A percentile compares a stretch with the other conserved stretches of the same genome.
phyloP scores from a whole-genome alignment of 176 grass and related monocot genomes.

The Elaeis guineensis region DNA sequence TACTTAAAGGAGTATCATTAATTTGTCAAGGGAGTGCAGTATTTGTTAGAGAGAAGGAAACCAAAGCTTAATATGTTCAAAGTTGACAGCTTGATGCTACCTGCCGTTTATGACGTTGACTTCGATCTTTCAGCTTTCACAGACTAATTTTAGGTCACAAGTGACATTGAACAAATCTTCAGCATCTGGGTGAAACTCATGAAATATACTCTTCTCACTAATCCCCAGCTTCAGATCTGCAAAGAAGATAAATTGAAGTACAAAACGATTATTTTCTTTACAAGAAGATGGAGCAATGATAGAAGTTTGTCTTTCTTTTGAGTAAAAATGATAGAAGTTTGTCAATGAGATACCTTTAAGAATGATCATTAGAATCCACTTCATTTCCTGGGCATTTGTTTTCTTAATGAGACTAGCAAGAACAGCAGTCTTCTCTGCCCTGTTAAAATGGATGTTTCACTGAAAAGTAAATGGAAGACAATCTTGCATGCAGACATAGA shows the following conservation, averaged over 20 bases:
- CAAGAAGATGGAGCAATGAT: not conserved
- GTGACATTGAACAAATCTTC: constrained; percentile 98
- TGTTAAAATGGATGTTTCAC: constrained; percentile 17
- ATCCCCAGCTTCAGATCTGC: constrained; percentile 89
- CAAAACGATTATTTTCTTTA: constrained; percentile 6
- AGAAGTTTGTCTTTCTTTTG: not conserved
- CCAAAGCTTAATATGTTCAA: too few species aligned
- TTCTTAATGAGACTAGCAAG: constrained; percentile 79
- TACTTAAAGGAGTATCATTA: too few species aligned
- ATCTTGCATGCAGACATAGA: too few species aligned
- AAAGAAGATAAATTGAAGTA: constrained; percentile 16
- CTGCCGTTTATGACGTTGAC: constrained; percentile 79
- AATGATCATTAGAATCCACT: constrained; percentile 98
- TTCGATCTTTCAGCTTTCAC: constrained; percentile 79
- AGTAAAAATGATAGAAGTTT: not conserved
- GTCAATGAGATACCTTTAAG: constrained; percentile 52
- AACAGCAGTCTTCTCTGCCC: constrained; percentile 67
- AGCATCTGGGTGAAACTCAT: constrained; percentile 95
- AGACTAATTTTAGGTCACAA: constrained; percentile 88
- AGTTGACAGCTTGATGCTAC: constrained; percentile 18
- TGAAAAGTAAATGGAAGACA: too few species aligned
- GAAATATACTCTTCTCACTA: constrained; percentile 90
- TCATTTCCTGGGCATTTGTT: constrained; percentile 92
- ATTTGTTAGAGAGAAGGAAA: too few species aligned
- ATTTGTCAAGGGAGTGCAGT: too few species aligned